A percentile compares a stretch with the other conserved stretches of the same genome.
phyloP scores from a whole-genome alignment of 495 filamentous ascomycete genomes.

The Aspergillus olivimuriae region DNA sequence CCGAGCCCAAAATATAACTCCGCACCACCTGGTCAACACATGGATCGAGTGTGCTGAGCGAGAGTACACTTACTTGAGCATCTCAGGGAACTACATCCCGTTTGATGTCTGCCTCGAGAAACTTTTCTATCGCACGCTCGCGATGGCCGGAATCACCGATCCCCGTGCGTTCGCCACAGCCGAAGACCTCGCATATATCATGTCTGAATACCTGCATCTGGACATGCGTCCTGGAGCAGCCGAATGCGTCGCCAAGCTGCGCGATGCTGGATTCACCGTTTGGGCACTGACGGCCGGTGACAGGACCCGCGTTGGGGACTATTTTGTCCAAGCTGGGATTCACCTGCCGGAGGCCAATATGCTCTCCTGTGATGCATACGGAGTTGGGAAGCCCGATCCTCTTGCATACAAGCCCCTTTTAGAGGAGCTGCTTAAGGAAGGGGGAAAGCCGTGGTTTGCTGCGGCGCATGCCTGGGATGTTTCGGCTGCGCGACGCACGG shows the following conservation, averaged over 20 bases:
- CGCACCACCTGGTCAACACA: slow-evolving; percentile 26
- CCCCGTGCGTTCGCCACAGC: slow-evolving; percentile 25
- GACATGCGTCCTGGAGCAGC: slow-evolving; percentile 22
- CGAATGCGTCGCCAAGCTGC: slow-evolving; percentile 31
- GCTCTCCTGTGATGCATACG: slow-evolving; percentile 23
- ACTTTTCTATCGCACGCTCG: slow-evolving; percentile 33
- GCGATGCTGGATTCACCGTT: slow-evolving; percentile 32
- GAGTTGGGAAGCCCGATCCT: slow-evolving; percentile 29
- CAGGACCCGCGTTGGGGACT: slow-evolving; percentile 26
- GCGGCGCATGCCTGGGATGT: slow-evolving; percentile 35
- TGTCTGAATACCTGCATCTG: slow-evolving; percentile 21
- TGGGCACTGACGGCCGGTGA: slow-evolving; percentile 40
- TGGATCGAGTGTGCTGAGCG: slow-evolving; percentile 39
- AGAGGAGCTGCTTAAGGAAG: slow-evolving; percentile 16
- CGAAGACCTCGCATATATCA: slow-evolving; percentile 24
- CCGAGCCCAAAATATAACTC: slow-evolving; percentile 27
- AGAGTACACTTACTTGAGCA: slow-evolving; percentile 36
- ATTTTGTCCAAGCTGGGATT: slow-evolving; percentile 29
- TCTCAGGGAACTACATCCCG: slow-evolving; percentile 23
- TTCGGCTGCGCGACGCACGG: slow-evolving; percentile 24
- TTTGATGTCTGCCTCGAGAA: slow-evolving; percentile 26
- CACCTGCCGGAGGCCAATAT: slow-evolving; percentile 31
- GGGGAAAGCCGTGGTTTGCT: slow-evolving; percentile 28
- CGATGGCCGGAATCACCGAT: slow-evolving; percentile 19
- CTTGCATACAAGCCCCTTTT: slow-evolving; percentile 21